Evolutionary conservation across 352 stramenopile genomes (phyloP), one percentile per base, ranked within the genome.

Genomic region (Phytophthora fragariae): DNA sequence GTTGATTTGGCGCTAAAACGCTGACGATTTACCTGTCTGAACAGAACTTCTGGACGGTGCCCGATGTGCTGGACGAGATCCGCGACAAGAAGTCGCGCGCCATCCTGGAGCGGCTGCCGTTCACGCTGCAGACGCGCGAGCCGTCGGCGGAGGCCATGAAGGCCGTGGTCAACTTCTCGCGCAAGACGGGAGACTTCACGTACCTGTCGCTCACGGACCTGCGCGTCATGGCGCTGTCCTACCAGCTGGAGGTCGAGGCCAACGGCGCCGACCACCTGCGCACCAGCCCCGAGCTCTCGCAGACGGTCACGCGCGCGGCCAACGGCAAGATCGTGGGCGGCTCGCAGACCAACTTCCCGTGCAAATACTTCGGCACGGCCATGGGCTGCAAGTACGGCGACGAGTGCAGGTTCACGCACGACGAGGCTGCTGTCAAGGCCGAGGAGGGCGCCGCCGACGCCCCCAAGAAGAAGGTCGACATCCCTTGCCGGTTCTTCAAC

Each of bases 141-240:
- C 90, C 90, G 31, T 96, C 90, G 47, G 77, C 83, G 9, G 88
- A 94, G 21, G 85, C 90, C 57, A 88, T 96, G 79, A 86, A 81
- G 24, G 89, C 89, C 0, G 87, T 97, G 31, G 80, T 92, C 33
- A 87, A 89, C 47, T 97, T 97, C 60, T 86, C 90, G 11, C 88
- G 88, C 65, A 94, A 94, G 73, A 97, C 90, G 15, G 90, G 90
- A 50, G 90, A 97, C 73, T 96, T 96, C 72, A 77, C 84, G 12
- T 91, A 87, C 74, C 80, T 97, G 12, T 96, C 89, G 66, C 87
- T 95, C 31, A 92, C 88, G 52, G 90, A 97, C 81, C 63, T 96
- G 77, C 88, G 89, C 62, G 86, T 97, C 72, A 95, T 97, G 89
- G 89, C 90, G 65, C 71, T 97, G 72, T 87, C 88, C 31, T 97